These are phyloP conservation scores for Fusarium sacchari DNA, from an alignment of 2,329 filamentous ascomycete species.

Conservation along the genomic window DNA sequence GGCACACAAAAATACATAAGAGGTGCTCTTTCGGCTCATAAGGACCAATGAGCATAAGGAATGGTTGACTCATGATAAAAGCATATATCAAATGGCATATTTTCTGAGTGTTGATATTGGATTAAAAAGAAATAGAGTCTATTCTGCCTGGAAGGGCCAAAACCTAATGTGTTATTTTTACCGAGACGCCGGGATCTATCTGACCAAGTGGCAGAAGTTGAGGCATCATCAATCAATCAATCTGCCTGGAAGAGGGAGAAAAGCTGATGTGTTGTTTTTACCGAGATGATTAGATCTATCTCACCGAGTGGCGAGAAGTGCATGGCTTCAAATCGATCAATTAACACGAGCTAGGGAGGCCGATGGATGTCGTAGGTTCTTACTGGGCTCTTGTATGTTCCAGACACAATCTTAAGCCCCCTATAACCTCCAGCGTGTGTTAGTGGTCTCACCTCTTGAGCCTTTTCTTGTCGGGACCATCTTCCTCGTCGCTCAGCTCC, in stretches of 20 bases:
- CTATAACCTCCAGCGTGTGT: constrained; percentile 8
- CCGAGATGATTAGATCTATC: background rate
- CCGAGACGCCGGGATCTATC: background rate
- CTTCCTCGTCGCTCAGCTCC: constrained; percentile 85
- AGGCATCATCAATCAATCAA: too few species aligned
- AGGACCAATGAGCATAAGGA: background rate
- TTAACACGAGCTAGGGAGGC: constrained; percentile 15
- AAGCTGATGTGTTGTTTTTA: background rate
- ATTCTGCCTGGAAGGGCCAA: background rate
- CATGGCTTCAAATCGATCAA: background rate
- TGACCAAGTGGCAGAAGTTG: background rate
- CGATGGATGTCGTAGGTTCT: background rate
- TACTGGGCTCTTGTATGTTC: constrained; percentile 10
- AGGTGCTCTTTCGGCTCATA: background rate
- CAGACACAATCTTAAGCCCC: constrained; percentile 7
- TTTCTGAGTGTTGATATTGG: background rate
- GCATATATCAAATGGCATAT: background rate
- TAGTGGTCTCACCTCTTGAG: constrained; percentile 58
- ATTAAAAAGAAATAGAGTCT: background rate
- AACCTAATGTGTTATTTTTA: background rate
- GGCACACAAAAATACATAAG: background rate
- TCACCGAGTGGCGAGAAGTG: background rate
- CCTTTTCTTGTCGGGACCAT: constrained; percentile 74
- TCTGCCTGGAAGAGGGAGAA: background rate
- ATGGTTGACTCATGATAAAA: background rate